Conservation (phyloP, 768 basidiomycete genomes). For the Royoungia palumana region DNA sequence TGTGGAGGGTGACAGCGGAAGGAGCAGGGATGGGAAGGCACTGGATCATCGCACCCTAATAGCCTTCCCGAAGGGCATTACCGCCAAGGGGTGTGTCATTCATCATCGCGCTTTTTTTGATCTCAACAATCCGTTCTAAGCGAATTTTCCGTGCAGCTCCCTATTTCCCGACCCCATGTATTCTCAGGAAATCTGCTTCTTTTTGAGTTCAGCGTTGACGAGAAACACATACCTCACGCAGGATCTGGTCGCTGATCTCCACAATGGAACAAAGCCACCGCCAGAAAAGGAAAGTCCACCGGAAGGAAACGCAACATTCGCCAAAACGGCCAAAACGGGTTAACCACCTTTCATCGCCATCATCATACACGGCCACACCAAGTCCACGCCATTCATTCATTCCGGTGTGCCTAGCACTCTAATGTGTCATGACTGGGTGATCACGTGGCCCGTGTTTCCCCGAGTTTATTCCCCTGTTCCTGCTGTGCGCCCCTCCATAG, state of each 20-base stretch:
- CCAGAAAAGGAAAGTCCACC: constrained; percentile 2
- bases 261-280: constrained; percentile 14
- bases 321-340: no score
- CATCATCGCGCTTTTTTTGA: constrained; percentile 7
- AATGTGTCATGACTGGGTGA: no score
- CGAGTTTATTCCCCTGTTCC: no score
- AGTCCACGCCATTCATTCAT: no score
- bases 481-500: no score
- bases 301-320: not conserved
- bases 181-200: not conserved
- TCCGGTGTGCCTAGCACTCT: no score
- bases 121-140: constrained; percentile 5
- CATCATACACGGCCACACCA: no score
- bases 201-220: not conserved
- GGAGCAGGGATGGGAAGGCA: constrained; percentile 4
- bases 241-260: no score
- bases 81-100: constrained; percentile 6
- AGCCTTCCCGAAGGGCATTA: constrained; percentile 10
- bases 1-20: not conserved
- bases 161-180: not conserved
- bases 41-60: constrained; percentile 11
- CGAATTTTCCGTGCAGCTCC: not conserved
- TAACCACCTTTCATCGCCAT: no score
- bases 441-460: no score
- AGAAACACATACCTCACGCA: not conserved